phyloP scores from a whole-genome alignment of 2,329 filamentous ascomycete genomes.

The Ambrosiella beaveri region DNA sequence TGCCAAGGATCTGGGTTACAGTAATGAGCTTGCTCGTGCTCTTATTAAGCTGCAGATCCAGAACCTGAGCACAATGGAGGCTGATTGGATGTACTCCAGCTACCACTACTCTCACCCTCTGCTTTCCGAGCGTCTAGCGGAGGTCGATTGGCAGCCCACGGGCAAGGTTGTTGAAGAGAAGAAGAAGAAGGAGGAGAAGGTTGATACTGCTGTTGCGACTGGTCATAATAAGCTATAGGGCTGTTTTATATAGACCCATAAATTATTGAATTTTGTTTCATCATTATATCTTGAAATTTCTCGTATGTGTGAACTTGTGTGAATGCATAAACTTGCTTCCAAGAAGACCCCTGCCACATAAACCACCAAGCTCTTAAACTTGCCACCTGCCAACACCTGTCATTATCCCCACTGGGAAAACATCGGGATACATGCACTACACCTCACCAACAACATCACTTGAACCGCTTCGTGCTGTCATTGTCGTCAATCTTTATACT shows the following conservation, averaged over 20 bases:
- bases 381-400: constrained; percentile 5
- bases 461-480: background rate
- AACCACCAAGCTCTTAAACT: background rate
- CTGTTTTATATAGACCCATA: background rate
- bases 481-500: no score
- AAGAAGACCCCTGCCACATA: background rate
- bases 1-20: constrained; percentile 69
- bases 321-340: background rate
- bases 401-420: constrained; percentile 6
- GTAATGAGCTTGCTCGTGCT: constrained; percentile 63
- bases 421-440: background rate
- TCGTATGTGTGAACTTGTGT: background rate
- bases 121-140: constrained; percentile 78
- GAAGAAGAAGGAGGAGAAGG: constrained; percentile 19
- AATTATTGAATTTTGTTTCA: background rate
- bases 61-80: constrained; percentile 96
- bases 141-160: constrained; percentile 66
- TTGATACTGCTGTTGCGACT: constrained; percentile 44
- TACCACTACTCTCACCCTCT: constrained; percentile 99
- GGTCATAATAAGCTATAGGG: constrained; percentile 56
- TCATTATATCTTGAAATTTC: no score
- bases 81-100: constrained; percentile 93
- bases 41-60: constrained; percentile 97
- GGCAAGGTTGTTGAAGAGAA: constrained; percentile 27
- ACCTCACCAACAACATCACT: background rate